Evolutionary conservation across 257 asterid genomes (phyloP).

Genomic region (Nicotiana knightiana): DNA sequence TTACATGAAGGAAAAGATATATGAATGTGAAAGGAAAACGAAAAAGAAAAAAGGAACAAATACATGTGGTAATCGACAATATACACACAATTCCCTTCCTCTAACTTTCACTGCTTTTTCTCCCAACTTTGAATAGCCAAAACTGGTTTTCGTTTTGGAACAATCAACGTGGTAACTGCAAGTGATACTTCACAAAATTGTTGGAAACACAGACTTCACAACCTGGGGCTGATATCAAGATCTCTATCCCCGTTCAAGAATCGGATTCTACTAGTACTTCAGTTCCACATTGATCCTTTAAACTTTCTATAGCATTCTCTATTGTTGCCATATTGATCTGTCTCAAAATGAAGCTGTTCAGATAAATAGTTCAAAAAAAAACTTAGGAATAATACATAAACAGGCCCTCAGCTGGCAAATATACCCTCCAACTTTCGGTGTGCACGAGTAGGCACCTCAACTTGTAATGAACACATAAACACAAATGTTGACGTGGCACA

Average conservation of each 20-base stretch:
- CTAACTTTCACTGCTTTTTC: not conserved
- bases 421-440: too few species aligned
- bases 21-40: not conserved
- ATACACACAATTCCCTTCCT: constrained; percentile 3
- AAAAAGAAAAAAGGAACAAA: not conserved
- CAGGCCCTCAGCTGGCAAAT: not conserved
- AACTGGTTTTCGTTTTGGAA: not conserved
- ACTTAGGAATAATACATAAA: not conserved
- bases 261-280: not conserved
- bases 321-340: constrained; percentile 2
- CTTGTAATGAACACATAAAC: too few species aligned
- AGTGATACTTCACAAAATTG: constrained; percentile 11
- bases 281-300: constrained; percentile 11
- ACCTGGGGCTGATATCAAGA: not conserved
- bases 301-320: constrained; percentile 12
- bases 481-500: too few species aligned
- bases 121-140: not conserved
- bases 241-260: constrained; percentile 5
- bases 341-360: not conserved
- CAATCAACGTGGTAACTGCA: constrained; percentile 2
- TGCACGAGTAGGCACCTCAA: too few species aligned
- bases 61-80: not conserved
- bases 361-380: not conserved
- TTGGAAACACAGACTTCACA: not conserved
- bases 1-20: not conserved